A percentile compares a stretch with the other conserved stretches of the same genome.
phyloP scores from a whole-genome alignment of 2,329 filamentous ascomycete species.

The Sphaerulina vaccinii region DNA sequence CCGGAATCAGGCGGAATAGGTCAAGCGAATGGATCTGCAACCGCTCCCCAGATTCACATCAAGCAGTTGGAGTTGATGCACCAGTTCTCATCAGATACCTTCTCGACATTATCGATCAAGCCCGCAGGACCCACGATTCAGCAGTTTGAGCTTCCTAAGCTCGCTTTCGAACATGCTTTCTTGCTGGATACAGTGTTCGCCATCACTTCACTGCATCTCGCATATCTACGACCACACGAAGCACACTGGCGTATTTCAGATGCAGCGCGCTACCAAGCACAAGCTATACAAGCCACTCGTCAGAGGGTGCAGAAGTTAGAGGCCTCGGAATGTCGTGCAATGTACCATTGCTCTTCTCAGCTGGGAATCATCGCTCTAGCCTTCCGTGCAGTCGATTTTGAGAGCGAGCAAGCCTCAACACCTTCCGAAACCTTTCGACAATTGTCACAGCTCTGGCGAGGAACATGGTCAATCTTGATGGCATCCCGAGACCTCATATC shows the following conservation, averaged over 20 bases:
- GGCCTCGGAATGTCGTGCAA: slow-evolving; percentile 18
- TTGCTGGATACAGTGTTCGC: slow-evolving; percentile 28
- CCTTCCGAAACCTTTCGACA: slow-evolving; percentile 21
- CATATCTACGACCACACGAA: slow-evolving; percentile 17
- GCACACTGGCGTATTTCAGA: slow-evolving; percentile 18
- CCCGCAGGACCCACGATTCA: slow-evolving; percentile 10
- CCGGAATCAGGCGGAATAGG: slow-evolving; percentile 14
- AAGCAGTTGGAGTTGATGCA: slow-evolving; percentile 29
- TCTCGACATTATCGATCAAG: slow-evolving; percentile 14
- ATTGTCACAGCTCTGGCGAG: slow-evolving; percentile 22
- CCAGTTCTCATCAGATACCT: slow-evolving; percentile 25
- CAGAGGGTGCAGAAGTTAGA: slow-evolving; percentile 16
- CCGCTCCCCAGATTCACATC: slow-evolving; percentile 12
- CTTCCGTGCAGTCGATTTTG: slow-evolving; percentile 18
- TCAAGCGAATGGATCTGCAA: slow-evolving; percentile 5
- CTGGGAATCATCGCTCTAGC: slow-evolving; percentile 23
- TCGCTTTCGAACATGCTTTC: slow-evolving; percentile 23
- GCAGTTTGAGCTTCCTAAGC: slow-evolving; percentile 21
- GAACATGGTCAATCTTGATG: slow-evolving; percentile 19
- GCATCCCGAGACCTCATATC: slow-evolving; percentile 19
- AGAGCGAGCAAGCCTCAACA: slow-evolving; percentile 5
- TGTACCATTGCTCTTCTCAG: slow-evolving; percentile 23
- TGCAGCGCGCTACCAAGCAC: slow-evolving; percentile 22
- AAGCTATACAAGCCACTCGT: slow-evolving; percentile 20
- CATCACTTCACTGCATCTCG: slow-evolving; percentile 27